Percentiles rank a stretch among this genome's conserved stretches.
These are phyloP conservation scores for Russula dissimulans DNA, from an alignment of 768 basidiomycete species.

Conservation along the genomic window DNA sequence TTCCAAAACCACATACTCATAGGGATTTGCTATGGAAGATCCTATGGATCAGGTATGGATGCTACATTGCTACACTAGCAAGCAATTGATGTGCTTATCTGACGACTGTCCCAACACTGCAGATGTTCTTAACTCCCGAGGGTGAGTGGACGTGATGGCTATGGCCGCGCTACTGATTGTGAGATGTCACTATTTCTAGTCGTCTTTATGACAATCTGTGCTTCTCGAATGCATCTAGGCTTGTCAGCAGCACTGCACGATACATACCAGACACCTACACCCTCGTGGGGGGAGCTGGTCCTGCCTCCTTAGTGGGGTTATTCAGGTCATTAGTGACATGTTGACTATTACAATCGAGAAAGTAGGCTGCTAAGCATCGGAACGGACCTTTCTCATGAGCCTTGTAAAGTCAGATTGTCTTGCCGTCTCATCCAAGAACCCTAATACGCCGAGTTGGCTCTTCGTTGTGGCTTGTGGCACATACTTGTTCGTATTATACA, in stretches of 20 bases:
- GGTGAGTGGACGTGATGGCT: background rate
- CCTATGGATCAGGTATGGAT: background rate
- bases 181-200: background rate
- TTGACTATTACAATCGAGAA: background rate
- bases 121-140: background rate
- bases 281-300: background rate
- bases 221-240: background rate
- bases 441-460: constrained; percentile 32
- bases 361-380: background rate
- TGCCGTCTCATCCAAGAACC: constrained; percentile 42
- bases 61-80: background rate
- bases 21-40: background rate
- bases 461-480: constrained; percentile 21
- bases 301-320: constrained; percentile 48
- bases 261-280: background rate
- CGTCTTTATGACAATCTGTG: background rate
- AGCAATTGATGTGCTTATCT: background rate
- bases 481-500: constrained; percentile 30
- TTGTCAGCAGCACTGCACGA: background rate
- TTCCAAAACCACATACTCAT: background rate
- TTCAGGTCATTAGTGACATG: constrained; percentile 22
- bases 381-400: constrained; percentile 27
- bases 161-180: background rate
- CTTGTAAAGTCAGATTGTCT: constrained; percentile 41
- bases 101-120: background rate